Evolutionary conservation across 768 basidiomycete genomes (phyloP), one percentile per base, ranked within the genome.

Genomic region (Saitozyma podzolica): DNA sequence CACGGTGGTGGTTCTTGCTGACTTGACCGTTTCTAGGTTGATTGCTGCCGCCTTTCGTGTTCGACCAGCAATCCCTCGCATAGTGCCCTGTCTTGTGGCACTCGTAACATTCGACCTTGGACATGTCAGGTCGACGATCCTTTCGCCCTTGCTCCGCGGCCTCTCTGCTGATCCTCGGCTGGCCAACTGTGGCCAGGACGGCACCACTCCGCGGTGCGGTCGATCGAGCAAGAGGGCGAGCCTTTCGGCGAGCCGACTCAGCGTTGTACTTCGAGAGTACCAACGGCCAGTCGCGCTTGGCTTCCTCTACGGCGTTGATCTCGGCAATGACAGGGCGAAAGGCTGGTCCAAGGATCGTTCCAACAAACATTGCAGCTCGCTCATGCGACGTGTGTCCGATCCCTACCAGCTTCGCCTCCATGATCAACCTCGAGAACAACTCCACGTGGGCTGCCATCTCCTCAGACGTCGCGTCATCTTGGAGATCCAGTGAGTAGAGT

Each of bases 401-500:
- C 37, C 49, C 50, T 14, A 59, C 58, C 20, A 9, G 45, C 58
- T 51, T 59, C 16, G 19, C 49, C 11, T 59, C 48, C 16, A 40
- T 40, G 37, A 52, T 41, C 37, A 50, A 14, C 50, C 42, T 59
- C 37, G 58, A 49, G 50, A 59, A 59, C 19, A 48, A 19, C 40
- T 59, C 58, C 29, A 59, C 48, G 42, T 59, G 58, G 19, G 17
- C 49, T 14, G n/a, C 48, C 58, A 59, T 59, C 48, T 59, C 58
- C 29, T 29, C 29, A 29, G 29, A 29, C 29, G 29, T 29, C 29
- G 29, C 29, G 5, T 29, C 29, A 29, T 29, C 29, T 29, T 29
- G 29, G 29, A 29, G 29, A 29, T 29, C 29, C 29, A 29, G 29
- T 29, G 29, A 29, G 29, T 29, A 29, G 29, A 29, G 29, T 29